Percentiles rank a stretch among this genome's conserved stretches.
phyloP scores from a whole-genome alignment of 1,284 basidiomycete genomes.

The Naganishia liquefaciens region DNA sequence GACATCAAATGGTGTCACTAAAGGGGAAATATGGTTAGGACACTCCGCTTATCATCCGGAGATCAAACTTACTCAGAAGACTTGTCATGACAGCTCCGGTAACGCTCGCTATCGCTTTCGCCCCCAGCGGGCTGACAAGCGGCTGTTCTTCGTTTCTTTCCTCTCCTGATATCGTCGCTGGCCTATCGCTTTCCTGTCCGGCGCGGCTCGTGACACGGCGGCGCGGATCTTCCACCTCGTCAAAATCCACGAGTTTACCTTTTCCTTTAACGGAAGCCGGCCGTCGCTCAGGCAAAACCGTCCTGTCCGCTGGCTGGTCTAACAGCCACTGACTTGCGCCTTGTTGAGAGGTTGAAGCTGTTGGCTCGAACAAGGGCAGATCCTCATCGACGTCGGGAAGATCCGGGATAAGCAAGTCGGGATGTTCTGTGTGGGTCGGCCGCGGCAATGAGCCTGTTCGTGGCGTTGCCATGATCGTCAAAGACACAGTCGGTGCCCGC shows the following conservation, averaged over 20 bases:
- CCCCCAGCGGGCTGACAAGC: slow-evolving; percentile 39
- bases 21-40: slow-evolving; percentile 6
- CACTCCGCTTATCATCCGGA: neutral
- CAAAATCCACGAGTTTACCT: slow-evolving; percentile 19
- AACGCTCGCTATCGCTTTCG: slow-evolving; percentile 53
- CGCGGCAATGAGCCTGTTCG: neutral
- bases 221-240: neutral
- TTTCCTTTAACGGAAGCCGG: slow-evolving; percentile 3
- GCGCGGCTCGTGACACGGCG: neutral
- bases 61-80: slow-evolving; percentile 47
- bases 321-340: slow-evolving; percentile 6
- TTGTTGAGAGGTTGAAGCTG: slow-evolving; percentile 5
- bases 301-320: neutral
- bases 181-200: neutral
- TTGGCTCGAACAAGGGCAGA: slow-evolving; percentile 1
- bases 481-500: slow-evolving; percentile 43
- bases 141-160: neutral
- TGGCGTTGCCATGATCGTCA: slow-evolving; percentile 30
- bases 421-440: neutral
- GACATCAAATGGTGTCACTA: slow-evolving; percentile 56
- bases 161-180: neutral
- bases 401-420: slow-evolving; percentile 19
- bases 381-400: slow-evolving; percentile 20
- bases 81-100: slow-evolving; percentile 52
- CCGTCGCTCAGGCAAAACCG: neutral